phyloP scores from a whole-genome alignment of 257 asterid species.

The Solanum chiquidenum region DNA sequence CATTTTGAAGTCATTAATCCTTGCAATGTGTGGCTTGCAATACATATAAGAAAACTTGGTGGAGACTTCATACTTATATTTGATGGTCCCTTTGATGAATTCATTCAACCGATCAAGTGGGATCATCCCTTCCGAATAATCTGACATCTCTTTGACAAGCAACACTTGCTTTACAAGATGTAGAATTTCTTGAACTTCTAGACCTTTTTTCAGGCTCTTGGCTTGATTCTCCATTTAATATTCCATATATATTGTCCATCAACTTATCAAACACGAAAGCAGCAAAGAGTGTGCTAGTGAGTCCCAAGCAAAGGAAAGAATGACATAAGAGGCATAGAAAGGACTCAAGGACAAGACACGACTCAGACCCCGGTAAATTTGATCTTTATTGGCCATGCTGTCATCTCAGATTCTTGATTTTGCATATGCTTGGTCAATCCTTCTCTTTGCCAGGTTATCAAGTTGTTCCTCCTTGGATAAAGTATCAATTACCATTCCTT shows the following conservation, averaged over 20 bases:
- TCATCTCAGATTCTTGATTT: background rate
- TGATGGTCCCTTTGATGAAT: background rate
- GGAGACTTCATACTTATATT: background rate
- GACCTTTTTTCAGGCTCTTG: no score
- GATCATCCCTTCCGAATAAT: background rate
- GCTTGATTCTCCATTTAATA: background rate
- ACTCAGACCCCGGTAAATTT: no score
- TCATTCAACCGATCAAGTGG: background rate
- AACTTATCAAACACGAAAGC: background rate
- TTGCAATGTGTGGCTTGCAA: background rate
- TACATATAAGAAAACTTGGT: background rate
- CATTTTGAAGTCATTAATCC: background rate
- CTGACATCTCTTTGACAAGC: background rate
- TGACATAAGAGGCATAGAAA: no score
- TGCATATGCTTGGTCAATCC: background rate
- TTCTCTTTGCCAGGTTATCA: background rate
- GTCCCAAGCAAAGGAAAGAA: no score
- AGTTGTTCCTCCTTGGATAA: background rate
- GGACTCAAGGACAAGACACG: no score
- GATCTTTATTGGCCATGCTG: no score
- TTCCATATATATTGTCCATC: background rate
- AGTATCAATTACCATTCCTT: no score
- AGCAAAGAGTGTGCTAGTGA: no score
- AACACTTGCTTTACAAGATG: background rate
- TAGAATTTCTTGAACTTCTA: background rate